Percentiles rank a stretch among this genome's conserved stretches.
Evolutionary conservation across 163 green algal genomes (phyloP).

Genomic region (Scenedesmus sp.): DNA sequence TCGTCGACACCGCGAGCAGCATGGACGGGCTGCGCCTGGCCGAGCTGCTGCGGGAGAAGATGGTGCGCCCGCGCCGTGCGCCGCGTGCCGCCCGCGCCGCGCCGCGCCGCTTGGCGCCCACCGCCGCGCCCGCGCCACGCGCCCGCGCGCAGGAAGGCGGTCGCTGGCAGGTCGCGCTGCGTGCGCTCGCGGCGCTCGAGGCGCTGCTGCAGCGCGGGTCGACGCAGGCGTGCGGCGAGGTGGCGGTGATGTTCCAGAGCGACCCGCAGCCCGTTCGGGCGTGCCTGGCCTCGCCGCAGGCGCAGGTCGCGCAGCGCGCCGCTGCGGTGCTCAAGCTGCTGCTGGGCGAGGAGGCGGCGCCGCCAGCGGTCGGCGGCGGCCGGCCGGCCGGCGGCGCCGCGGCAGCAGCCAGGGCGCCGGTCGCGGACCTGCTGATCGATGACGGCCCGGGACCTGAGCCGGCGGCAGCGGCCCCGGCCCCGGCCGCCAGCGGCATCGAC

Average conservation of each 20-base stretch:
- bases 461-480: constrained; percentile 25
- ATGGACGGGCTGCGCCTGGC: constrained; percentile 77
- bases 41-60: constrained; percentile 73
- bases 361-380: constrained; percentile 14
- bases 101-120: no score
- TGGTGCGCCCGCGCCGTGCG: constrained; percentile 55
- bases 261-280: constrained; percentile 59
- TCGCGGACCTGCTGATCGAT: constrained; percentile 60
- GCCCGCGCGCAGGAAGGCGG: constrained; percentile 13
- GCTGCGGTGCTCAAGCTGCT: constrained; percentile 50
- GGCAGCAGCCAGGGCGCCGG: constrained; percentile 17
- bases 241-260: constrained; percentile 80
- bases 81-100: no score
- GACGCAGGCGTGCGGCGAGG: constrained; percentile 67
- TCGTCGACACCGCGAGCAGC: constrained; percentile 71
- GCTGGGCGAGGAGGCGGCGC: constrained; percentile 20
- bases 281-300: constrained; percentile 52
- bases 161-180: constrained; percentile 76
- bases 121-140: no score
- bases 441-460: constrained; percentile 26
- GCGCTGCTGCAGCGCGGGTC: constrained; percentile 70
- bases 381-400: constrained; percentile 15
- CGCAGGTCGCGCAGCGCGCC: constrained; percentile 59
- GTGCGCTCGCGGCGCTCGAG: constrained; percentile 79
- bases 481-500: constrained; percentile 29